phyloP scores from a whole-genome alignment of 306 rosid genomes.

The Calophaca sinica region DNA sequence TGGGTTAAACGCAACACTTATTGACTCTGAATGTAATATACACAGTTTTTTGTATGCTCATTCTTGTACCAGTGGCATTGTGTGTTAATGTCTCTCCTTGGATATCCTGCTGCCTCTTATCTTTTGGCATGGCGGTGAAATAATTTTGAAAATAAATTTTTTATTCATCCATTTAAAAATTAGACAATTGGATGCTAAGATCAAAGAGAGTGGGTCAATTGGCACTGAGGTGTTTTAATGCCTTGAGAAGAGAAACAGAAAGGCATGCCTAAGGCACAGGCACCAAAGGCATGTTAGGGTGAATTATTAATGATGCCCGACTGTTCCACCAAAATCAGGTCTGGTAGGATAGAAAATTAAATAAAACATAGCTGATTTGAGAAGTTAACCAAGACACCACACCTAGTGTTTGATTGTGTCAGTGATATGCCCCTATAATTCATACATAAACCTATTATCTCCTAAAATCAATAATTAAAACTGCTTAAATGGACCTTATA shows the following conservation, averaged over 20 bases:
- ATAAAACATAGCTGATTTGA: not conserved
- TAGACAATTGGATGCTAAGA: not conserved
- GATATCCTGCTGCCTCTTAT: not conserved
- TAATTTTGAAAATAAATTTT: not conserved
- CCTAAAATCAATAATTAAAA: not conserved
- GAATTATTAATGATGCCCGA: not conserved
- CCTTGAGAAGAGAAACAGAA: not conserved
- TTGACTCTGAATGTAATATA: not conserved
- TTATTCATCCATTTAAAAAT: not conserved
- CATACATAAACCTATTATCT: not conserved
- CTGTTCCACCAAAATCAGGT: not conserved
- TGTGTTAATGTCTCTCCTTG: not conserved
- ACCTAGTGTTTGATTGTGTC: not conserved
- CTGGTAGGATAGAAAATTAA: not conserved
- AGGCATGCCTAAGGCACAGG: not conserved
- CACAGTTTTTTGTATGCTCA: not conserved
- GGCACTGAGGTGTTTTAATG: not conserved
- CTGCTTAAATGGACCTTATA: not conserved
- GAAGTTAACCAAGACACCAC: not conserved
- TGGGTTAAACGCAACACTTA: not conserved
- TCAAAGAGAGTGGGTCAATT: slow-evolving; percentile 9
- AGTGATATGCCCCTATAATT: not conserved
- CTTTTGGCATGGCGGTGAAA: not conserved
- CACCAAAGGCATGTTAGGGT: not conserved
- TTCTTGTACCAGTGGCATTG: not conserved